Conservation (phyloP, 257 asterid genomes). For the Avicennia marina region DNA sequence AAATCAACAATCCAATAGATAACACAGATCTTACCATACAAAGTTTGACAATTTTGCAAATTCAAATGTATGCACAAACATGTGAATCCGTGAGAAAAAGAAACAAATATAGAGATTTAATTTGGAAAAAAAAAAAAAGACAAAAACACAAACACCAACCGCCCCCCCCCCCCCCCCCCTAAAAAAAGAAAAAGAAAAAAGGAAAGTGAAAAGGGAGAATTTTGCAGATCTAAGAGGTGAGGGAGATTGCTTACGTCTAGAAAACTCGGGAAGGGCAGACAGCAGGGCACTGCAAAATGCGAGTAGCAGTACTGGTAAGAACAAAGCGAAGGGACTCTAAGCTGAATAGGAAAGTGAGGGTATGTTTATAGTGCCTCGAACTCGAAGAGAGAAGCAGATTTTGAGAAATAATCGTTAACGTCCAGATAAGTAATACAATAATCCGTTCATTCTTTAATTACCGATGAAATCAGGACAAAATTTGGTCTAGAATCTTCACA, state of each 20-base stretch:
- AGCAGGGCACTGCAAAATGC: constrained; percentile 7
- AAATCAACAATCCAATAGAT: constrained; percentile 6
- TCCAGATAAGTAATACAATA: constrained; percentile 14
- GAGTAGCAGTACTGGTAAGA: constrained; percentile 4
- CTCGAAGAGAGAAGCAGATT: background rate
- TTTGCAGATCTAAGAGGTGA: constrained; percentile 17
- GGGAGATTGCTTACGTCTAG: constrained; percentile 19
- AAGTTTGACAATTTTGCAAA: constrained; percentile 8
- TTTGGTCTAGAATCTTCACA: background rate
- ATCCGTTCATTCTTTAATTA: constrained; percentile 7
- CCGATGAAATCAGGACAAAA: constrained; percentile 8
- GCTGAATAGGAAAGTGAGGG: background rate
- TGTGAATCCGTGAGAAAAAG: background rate
- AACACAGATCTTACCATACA: constrained; percentile 22
- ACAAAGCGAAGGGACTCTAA: constrained; percentile 13
- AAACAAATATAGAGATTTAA: background rate
- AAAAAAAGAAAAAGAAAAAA: no score
- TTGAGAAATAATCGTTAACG: background rate
- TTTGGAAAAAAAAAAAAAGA: no score
- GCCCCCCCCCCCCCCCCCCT: no score
- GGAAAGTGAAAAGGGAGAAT: background rate
- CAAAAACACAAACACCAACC: no score
- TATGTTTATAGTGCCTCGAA: background rate
- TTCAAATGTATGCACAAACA: constrained; percentile 5
- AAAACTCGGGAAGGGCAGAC: constrained; percentile 14